These are phyloP conservation scores for Hirschfeldia incana DNA, from an alignment of 345 rosid species.

Conservation along the genomic window DNA sequence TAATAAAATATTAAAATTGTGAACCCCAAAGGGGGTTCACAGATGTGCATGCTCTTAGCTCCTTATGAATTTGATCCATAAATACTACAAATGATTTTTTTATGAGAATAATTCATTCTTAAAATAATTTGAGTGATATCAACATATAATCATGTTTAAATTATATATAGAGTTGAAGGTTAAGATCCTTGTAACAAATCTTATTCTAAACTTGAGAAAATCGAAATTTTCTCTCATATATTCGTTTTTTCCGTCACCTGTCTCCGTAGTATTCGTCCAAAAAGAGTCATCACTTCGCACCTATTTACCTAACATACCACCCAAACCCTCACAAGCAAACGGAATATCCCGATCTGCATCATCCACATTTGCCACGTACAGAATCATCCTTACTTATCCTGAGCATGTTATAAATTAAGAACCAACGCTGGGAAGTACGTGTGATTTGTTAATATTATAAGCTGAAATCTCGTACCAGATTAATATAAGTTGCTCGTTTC, in stretches of 20 bases:
- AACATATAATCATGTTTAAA: not conserved
- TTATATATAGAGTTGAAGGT: not conserved
- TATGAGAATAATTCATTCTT: too few species aligned
- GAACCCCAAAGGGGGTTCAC: too few species aligned
- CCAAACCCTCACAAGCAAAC: conserved; percentile 3
- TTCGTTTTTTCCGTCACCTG: conserved; percentile 14
- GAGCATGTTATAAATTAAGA: conserved; percentile 7
- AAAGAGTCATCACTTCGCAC: not conserved
- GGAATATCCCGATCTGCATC: conserved; percentile 19
- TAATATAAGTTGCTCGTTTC: not conserved
- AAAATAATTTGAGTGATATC: too few species aligned
- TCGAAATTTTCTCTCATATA: not conserved
- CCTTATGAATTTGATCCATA: too few species aligned
- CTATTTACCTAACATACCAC: conserved; percentile 12
- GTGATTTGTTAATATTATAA: not conserved
- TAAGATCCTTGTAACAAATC: conserved; percentile 8
- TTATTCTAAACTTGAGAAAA: conserved; percentile 12
- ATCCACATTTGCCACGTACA: conserved; percentile 14
- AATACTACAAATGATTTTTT: too few species aligned
- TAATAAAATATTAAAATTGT: too few species aligned
- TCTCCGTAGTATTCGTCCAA: conserved; percentile 2
- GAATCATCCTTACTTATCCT: not conserved
- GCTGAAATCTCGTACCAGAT: not conserved
- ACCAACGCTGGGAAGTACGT: conserved; percentile 1
- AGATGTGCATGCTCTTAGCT: too few species aligned